Conservation (phyloP, 441 rosid genomes). For the Isatis lusitanica region DNA sequence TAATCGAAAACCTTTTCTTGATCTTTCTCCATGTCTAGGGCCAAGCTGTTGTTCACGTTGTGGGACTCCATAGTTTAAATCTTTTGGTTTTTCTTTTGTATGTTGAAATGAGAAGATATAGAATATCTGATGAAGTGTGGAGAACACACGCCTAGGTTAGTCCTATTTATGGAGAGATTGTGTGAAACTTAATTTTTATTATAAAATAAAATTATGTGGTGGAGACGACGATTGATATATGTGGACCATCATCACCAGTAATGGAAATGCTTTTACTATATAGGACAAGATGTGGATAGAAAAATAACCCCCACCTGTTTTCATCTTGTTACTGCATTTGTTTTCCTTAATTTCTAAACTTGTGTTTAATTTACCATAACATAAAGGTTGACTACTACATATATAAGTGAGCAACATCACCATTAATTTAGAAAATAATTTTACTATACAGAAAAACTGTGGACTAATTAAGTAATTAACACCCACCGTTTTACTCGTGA, state of each 20-base stretch:
- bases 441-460: neutral
- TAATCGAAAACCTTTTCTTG: conserved; percentile 52
- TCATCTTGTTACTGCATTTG: neutral
- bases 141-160: conserved; percentile 55
- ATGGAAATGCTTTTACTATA: conserved; percentile 14
- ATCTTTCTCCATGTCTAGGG: conserved; percentile 43
- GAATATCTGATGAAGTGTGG: conserved; percentile 47
- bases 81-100: conserved; percentile 33
- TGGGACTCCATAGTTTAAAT: conserved; percentile 35
- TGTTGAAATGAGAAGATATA: conserved; percentile 12
- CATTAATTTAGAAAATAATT: neutral
- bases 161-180: conserved; percentile 47
- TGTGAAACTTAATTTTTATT: conserved; percentile 6
- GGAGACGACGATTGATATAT: conserved; percentile 34
- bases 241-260: conserved; percentile 35
- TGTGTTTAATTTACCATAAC: neutral
- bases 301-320: neutral
- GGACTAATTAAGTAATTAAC: neutral
- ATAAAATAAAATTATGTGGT: conserved; percentile 34
- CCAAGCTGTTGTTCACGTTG: conserved; percentile 36
- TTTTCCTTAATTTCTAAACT: neutral
- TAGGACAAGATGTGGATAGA: neutral
- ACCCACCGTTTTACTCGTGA: neutral
- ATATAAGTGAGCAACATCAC: neutral
- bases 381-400: neutral